Evolutionary conservation across 2,329 filamentous ascomycete genomes (phyloP).

Genomic region (Tympanopsis confertula): DNA sequence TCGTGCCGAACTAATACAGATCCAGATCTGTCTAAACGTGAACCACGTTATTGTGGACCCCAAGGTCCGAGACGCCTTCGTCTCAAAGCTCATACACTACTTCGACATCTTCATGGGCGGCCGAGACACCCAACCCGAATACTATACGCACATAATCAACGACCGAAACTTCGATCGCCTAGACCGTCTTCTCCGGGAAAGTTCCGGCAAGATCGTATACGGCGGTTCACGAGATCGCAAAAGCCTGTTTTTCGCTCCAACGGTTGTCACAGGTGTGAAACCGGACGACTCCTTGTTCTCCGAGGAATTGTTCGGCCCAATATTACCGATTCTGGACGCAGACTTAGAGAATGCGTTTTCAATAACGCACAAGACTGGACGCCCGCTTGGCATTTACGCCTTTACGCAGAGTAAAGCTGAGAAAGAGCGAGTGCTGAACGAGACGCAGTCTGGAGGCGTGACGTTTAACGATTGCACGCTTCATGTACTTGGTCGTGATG

Average conservation of each 20-base stretch:
- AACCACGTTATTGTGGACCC: conserved; percentile 33
- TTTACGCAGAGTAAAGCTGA: conserved; percentile 22
- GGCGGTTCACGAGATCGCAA: no score
- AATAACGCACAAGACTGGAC: conserved; percentile 11
- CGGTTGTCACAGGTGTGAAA: not conserved
- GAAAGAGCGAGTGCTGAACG: conserved; percentile 14
- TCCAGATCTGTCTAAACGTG: conserved; percentile 22
- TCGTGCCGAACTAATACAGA: no score
- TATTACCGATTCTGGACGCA: conserved; percentile 25
- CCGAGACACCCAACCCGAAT: not conserved
- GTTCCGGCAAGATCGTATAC: conserved; percentile 1
- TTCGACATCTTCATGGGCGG: conserved; percentile 15
- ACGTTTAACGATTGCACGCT: conserved; percentile 35
- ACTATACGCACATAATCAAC: conserved; percentile 21
- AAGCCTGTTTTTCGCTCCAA: not conserved
- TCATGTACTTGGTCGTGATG: conserved; percentile 25
- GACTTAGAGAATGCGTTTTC: conserved; percentile 10
- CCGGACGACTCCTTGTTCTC: conserved; percentile 21
- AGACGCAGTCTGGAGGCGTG: conserved; percentile 34
- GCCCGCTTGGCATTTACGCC: conserved; percentile 26
- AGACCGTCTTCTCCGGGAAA: conserved; percentile 19
- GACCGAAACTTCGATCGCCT: conserved; percentile 28
- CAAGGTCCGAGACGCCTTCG: conserved; percentile 20
- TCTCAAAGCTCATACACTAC: conserved; percentile 18
- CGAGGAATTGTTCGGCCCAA: conserved; percentile 31